phyloP scores from a whole-genome alignment of 1,139 yeast genomes.

The Lipomyces yarrowii region DNA sequence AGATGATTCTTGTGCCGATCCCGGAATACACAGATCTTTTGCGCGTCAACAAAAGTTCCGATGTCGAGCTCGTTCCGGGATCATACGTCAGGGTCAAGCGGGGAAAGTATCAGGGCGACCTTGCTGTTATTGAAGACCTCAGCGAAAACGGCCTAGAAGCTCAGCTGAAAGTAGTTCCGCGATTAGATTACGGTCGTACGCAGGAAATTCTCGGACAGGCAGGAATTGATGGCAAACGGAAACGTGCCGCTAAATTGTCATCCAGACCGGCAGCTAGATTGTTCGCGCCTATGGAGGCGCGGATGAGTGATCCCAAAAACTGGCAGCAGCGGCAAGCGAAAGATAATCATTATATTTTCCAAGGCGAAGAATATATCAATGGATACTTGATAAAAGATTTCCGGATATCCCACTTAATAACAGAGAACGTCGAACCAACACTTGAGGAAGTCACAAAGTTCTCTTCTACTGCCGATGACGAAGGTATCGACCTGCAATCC shows the following conservation, averaged over 20 bases:
- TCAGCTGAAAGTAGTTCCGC: constrained; percentile 86
- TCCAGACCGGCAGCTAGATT: constrained; percentile 82
- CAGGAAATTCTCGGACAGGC: constrained; percentile 51
- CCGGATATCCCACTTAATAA: constrained; percentile 76
- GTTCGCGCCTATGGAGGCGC: constrained; percentile 62
- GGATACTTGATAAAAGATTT: constrained; percentile 88
- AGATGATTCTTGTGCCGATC: constrained; percentile 87
- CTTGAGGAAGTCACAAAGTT: constrained; percentile 87
- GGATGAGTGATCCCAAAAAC: constrained; percentile 60
- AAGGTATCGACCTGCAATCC: constrained; percentile 81
- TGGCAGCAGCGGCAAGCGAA: constrained; percentile 53
- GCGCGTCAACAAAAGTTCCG: constrained; percentile 86
- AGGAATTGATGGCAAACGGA: constrained; percentile 50
- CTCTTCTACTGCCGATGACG: constrained; percentile 65
- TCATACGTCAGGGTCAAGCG: constrained; percentile 87
- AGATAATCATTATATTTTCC: constrained; percentile 70
- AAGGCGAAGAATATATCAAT: constrained; percentile 85
- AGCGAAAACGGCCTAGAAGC: constrained; percentile 95
- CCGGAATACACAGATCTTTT: constrained; percentile 92
- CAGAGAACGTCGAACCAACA: constrained; percentile 83
- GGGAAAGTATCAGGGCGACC: constrained; percentile 90
- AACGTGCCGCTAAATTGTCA: constrained; percentile 54
- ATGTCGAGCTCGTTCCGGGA: constrained; percentile 87
- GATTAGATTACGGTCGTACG: constrained; percentile 84
- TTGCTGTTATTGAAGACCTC: constrained; percentile 89